These are phyloP conservation scores for Simplicillium aogashimaense DNA, from an alignment of 2,329 filamentous ascomycete species.

Conservation along the genomic window DNA sequence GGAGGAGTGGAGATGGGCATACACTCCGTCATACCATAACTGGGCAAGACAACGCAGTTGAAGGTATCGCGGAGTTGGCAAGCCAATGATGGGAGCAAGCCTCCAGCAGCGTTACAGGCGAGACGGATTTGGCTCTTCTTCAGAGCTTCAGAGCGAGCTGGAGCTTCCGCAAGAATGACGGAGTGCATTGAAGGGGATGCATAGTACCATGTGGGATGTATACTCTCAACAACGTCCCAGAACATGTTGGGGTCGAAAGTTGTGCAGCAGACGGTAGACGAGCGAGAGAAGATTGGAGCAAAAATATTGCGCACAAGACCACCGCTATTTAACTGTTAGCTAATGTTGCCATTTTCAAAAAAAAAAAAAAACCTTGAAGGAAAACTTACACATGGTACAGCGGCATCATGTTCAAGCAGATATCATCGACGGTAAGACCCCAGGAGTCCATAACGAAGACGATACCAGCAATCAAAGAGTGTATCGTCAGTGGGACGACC, in stretches of 20 bases:
- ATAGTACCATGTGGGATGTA: conserved; percentile 45
- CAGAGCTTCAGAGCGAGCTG: conserved; percentile 26
- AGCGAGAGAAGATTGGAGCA: conserved; percentile 24
- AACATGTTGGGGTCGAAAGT: conserved; percentile 45
- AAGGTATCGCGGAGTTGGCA: conserved; percentile 38
- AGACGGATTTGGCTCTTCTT: conserved; percentile 34
- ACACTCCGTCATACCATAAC: conserved; percentile 51
- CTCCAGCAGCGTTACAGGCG: conserved; percentile 46
- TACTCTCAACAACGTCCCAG: conserved; percentile 41
- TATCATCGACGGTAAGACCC: conserved; percentile 34
- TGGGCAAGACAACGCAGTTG: conserved; percentile 40
- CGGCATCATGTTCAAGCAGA: conserved; percentile 51
- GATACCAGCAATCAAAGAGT: conserved; percentile 40
- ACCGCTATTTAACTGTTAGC: too few species aligned
- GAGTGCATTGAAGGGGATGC: conserved; percentile 48
- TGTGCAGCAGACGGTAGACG: conserved; percentile 42
- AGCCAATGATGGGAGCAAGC: conserved; percentile 40
- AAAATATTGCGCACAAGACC: too few species aligned
- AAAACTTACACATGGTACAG: conserved; percentile 42
- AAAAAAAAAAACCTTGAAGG: conserved; percentile 17
- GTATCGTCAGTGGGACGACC: conserved; percentile 40
- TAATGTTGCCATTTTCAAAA: too few species aligned
- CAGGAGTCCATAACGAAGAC: conserved; percentile 43
- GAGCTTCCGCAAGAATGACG: conserved; percentile 37
- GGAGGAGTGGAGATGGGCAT: conserved; percentile 49